Evolutionary conservation across 148 eudicot species (phyloP), one percentile per base, ranked within the genome.

Genomic region (Silene uniflora): DNA sequence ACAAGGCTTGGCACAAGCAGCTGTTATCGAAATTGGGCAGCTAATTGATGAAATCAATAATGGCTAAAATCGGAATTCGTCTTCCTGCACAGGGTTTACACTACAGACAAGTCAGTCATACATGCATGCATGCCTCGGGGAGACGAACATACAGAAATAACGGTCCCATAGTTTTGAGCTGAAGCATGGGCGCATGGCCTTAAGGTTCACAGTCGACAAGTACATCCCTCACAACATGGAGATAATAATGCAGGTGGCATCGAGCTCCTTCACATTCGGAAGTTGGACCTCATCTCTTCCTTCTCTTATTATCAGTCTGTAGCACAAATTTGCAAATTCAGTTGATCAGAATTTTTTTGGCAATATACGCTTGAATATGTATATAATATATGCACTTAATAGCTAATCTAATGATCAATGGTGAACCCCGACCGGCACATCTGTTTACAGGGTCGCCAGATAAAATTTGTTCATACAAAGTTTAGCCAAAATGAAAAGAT

Each of bases 251-350:
- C 83, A 76, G 60, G 73, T 65, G 66, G 29, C 73, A 72, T 81
- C 62, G 17, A 32, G 60, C 73, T 52, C 27, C 73, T 19, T 67
- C 73, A 46, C 29, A 39, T 44, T 63, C 47, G 14, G 56, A n/a
- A 11, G 72, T 42, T 68, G 44, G 47, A 39, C 72, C 69, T 80
- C 73, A 83, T 71, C 83, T 77, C 83, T 83, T 83, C 75, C 86
- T 81, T 22, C 86, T 75, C 83, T 83, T 83, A 49, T 80, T 83
- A 46, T 83, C 86, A 23, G 62, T 78, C 86, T 83, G 86, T 62
- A 24, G 54, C 10, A 73, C 22, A 32, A 18, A 29, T 19, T 69
- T 5, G 35, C 19, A 47, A 61, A 32, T 35, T 6, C 18, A 32
- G 69, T 65, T 65, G 23, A 47, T 61, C 46, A 54, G 65, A 4